A percentile compares a stretch with the other conserved stretches of the same genome.
These are phyloP conservation scores for Juncus inflexus DNA, from an alignment of 176 grass and related monocot species.

Conservation along the genomic window DNA sequence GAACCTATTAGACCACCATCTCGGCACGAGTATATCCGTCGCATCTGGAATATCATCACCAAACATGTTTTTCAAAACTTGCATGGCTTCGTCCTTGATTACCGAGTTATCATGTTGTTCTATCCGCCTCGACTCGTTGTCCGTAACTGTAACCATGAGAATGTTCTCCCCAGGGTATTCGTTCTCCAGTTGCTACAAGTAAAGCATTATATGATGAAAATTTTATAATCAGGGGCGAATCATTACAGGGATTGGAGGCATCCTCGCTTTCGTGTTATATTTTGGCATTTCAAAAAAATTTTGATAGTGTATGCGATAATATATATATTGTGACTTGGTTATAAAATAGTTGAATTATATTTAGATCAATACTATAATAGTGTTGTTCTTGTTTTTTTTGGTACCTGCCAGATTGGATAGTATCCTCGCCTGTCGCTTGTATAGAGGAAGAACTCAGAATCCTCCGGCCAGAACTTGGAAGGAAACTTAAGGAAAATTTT, in stretches of 20 bases:
- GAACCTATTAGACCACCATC: slow-evolving; percentile 64
- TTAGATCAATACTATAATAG: too few relatives aligned
- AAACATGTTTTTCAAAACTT: slow-evolving; percentile 48
- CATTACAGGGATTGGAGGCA: too few relatives aligned
- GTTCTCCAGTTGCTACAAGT: slow-evolving; percentile 42
- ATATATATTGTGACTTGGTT: too few relatives aligned
- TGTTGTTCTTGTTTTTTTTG: background rate
- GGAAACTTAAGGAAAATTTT: slow-evolving; percentile 77
- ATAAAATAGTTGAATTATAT: too few relatives aligned
- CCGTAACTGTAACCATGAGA: slow-evolving; percentile 59
- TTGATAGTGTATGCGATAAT: too few relatives aligned
- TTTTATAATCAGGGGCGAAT: too few relatives aligned
- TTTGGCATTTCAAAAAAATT: too few relatives aligned
- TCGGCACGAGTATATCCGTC: slow-evolving; percentile 41
- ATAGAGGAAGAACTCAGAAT: slow-evolving; percentile 57
- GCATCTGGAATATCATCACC: slow-evolving; percentile 41
- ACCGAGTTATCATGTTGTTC: slow-evolving; percentile 47
- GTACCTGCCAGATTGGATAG: slow-evolving; percentile 58
- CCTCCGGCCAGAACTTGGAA: slow-evolving; percentile 53
- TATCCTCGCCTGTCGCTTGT: slow-evolving; percentile 50
- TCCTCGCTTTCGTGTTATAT: too few relatives aligned
- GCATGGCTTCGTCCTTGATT: slow-evolving; percentile 52
- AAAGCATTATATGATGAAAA: too few relatives aligned
- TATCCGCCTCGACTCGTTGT: slow-evolving; percentile 61
- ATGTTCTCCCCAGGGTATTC: slow-evolving; percentile 54